Evolutionary conservation across 192 early-diverging fungal species (phyloP), one percentile per base, ranked within the genome.

Genomic region (Coemansia asiatica): DNA sequence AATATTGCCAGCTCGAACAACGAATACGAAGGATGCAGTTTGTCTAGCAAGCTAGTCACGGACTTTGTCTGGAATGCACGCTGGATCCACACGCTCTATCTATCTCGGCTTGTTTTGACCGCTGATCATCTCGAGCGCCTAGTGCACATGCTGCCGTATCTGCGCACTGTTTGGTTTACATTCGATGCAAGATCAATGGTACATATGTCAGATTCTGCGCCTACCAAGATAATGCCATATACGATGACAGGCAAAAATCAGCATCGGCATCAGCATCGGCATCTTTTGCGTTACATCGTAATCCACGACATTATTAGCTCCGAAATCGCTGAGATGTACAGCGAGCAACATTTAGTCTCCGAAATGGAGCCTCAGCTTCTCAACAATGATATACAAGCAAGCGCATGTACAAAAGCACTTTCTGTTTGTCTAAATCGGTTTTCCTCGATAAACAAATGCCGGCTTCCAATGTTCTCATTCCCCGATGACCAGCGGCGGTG

Each of bases 401-500:
- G 22, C 15, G 44, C 19, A 29, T 59, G 61, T n/a, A 48, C 68
- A 1, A 7, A 46, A 16, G 53, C 66, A 6, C 66, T 81, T 1
- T 35, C 66, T 0, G 60, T 27, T 6, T 75, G 72, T n/a, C 64
- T 81, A 19, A 3, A 29, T 8, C 58, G 50, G 21, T 44, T 81
- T 21, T 68, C 72, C 9, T 64, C 69, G 6, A 54, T 81, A 12
- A 68, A 46, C 46, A 65, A 29, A 27, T 81, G 78, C 33, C 72
- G 78, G 16, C 63, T 81, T 23, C 78, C 78, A 31, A 81, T 81
- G 78, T 81, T 81, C 33, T 75, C 78, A 8, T 81, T 72, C 56
- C 78, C 78, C 1, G 78, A 81, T 25, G 23, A 55, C 0, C 57
- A 75, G 29, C 51, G 78, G 12, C 57, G 40, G 29, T 71, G 68